phyloP scores from a whole-genome alignment of 31 red algal species.

The Bonnemaisonia californica region DNA sequence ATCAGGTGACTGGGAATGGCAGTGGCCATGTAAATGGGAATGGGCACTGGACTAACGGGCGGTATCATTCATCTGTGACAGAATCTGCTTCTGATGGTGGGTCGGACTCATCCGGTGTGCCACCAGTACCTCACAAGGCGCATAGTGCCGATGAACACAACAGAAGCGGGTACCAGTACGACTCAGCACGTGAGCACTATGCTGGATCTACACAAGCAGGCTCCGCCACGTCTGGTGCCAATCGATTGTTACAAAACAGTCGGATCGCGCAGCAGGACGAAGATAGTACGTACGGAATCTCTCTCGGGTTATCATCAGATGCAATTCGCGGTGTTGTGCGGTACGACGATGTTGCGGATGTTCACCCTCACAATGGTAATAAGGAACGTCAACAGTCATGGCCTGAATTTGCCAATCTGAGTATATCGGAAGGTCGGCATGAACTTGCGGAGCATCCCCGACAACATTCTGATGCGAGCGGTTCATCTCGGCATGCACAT shows the following conservation, averaged over 20 bases:
- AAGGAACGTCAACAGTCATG: conserved; percentile 4
- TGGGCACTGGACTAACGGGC: neutral
- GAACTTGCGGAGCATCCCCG: neutral
- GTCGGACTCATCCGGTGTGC: conserved; percentile 35
- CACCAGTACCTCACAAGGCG: neutral
- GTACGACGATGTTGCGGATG: conserved; percentile 8
- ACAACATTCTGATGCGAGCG: conserved; percentile 24
- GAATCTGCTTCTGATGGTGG: conserved; percentile 39
- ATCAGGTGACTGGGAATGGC: no score
- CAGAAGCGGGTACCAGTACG: no score
- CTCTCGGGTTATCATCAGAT: neutral
- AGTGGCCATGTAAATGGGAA: no score
- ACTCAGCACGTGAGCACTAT: no score
- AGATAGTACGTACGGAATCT: neutral
- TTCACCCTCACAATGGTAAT: neutral
- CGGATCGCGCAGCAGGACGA: no score
- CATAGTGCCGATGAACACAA: no score
- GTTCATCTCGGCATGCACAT: neutral
- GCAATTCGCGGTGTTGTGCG: neutral
- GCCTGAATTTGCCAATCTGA: conserved; percentile 13
- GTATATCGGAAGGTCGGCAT: conserved; percentile 7
- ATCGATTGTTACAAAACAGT: no score
- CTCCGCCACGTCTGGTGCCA: no score
- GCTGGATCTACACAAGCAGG: no score
- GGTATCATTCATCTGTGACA: neutral